These are phyloP conservation scores for Nemophila menziesii DNA, from an alignment of 257 asterid genomes.

Conservation along the genomic window DNA sequence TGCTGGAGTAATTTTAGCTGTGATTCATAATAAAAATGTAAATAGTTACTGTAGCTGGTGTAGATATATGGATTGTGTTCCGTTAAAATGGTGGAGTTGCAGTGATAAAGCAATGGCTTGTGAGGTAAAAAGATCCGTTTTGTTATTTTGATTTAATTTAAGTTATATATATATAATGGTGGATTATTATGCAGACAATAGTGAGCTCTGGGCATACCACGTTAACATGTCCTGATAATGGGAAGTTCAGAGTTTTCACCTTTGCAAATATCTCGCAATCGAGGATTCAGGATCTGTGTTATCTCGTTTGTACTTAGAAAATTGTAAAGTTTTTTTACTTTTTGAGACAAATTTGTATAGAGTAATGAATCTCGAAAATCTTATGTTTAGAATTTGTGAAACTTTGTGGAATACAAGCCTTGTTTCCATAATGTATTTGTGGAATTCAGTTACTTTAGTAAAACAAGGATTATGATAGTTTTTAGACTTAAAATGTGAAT, in stretches of 20 bases:
- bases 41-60: conserved; percentile 70
- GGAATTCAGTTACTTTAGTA: no score
- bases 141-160: no score
- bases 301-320: conserved; percentile 46
- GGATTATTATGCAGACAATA: conserved; percentile 38
- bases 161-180: no score
- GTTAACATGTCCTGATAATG: conserved; percentile 56
- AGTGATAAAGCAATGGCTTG: conserved; percentile 35
- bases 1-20: conserved; percentile 41
- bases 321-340: not conserved
- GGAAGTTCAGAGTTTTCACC: conserved; percentile 54
- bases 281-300: conserved; percentile 65
- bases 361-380: no score
- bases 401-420: no score
- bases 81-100: conserved; percentile 86
- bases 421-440: no score
- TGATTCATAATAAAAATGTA: conserved; percentile 32
- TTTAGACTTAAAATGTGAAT: no score
- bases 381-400: no score
- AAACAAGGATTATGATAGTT: no score
- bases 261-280: conserved; percentile 39
- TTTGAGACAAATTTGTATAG: no score
- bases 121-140: conserved; percentile 36
- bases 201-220: conserved; percentile 43
- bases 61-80: conserved; percentile 57